Base-by-base conservation (phyloP, 345 rosid genomes). In the Aegle marmelos region DNA sequence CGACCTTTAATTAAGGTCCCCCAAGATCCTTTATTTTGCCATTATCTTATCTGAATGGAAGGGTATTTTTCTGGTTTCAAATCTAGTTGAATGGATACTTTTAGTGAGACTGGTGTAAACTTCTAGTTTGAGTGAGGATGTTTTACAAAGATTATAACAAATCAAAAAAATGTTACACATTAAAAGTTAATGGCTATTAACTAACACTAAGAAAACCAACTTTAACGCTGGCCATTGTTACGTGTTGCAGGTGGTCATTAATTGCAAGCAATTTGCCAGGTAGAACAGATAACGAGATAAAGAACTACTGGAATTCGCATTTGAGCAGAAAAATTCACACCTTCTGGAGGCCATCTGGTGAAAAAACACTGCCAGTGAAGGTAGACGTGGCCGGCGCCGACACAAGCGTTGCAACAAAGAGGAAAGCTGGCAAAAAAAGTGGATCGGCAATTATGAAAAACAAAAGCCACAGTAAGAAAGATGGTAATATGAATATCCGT, bases 281-380 rank as follows among this genome's bases (percentile, higher is more conserved):
- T 68, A 83, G 94, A 83, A 91, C 94, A 37, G 94, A 91, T 74
- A 91, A 91, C 70, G 94, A 91, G 76, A 89, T 91, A 33, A 91
- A 91, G 74, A 91, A 91, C 70, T 85, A 91, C 78, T 89, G 94
- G 94, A 91, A 89, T 71, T 89, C 92, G 24, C 91, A 88, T 57
- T 70, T 91, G 75, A 84, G 91, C 57, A 79, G 92, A 50, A 88
- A 85, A 80, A 75, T 88, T 68, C 74, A 79, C 81, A 81, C 79
- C 17, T 84, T 85, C 25, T 75, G 86, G 70, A 83, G 78, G 48
- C 80, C 78, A 5, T 28, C 45, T 4, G 65, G 57, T 30, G 79
- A 41, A 58, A 50, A 41, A 58, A 50, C 17, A 9, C 61, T 66
- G 5, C 59, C 79, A 0, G 57, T 70, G 37, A 53, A 64, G 6